Evolutionary conservation across 2,329 filamentous ascomycete genomes (phyloP).

Genomic region (Helminthosporium solani): DNA sequence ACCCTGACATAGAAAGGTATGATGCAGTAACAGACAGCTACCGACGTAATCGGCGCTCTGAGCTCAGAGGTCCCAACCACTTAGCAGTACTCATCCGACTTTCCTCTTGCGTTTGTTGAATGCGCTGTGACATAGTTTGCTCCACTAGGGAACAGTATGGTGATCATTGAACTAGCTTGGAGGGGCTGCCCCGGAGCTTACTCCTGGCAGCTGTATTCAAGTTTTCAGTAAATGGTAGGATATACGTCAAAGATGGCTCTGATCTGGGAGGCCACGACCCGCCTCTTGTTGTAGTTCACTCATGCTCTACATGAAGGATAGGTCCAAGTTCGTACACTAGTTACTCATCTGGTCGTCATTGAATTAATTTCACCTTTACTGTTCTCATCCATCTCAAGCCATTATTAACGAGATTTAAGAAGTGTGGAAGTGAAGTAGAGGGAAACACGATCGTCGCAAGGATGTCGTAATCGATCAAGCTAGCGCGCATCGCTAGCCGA

Average conservation of each 20-base stretch:
- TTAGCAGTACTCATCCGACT: too few species aligned
- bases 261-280: too few species aligned
- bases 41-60: constrained; percentile 7
- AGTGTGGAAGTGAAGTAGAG: background rate
- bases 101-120: background rate
- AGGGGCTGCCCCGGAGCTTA: background rate
- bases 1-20: background rate
- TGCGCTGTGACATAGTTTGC: constrained; percentile 1
- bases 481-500: constrained; percentile 1
- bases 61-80: too few species aligned
- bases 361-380: background rate
- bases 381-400: too few species aligned
- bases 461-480: constrained; percentile 5
- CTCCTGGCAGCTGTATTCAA: background rate
- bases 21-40: constrained; percentile 1
- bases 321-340: background rate
- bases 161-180: background rate
- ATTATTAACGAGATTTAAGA: too few species aligned
- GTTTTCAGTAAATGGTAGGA: background rate
- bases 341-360: background rate
- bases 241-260: constrained; percentile 3
- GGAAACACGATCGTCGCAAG: constrained; percentile 1
- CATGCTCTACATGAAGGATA: background rate
- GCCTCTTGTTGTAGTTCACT: background rate
- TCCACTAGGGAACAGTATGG: background rate